Conservation (phyloP, 805 yeast genomes). For the Danielia oregonensis region DNA sequence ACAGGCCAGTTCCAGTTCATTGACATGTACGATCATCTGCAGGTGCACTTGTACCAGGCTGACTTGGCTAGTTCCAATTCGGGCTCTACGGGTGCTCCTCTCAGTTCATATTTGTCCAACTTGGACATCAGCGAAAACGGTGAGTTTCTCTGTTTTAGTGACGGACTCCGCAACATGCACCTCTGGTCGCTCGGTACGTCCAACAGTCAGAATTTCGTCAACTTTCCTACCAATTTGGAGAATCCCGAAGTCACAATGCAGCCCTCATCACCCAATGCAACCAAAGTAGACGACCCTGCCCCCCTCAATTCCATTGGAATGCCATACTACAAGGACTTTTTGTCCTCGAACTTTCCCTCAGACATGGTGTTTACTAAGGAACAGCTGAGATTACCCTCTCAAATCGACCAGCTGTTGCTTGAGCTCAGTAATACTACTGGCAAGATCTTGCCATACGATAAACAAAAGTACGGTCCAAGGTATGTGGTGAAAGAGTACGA, state of each 20-base stretch:
- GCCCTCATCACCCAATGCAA: slow-evolving; percentile 16
- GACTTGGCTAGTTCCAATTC: slow-evolving; percentile 33
- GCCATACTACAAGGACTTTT: slow-evolving; percentile 77
- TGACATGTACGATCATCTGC: slow-evolving; percentile 77
- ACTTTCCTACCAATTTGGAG: slow-evolving; percentile 42
- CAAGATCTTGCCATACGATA: slow-evolving; percentile 43
- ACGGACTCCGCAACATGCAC: slow-evolving; percentile 57
- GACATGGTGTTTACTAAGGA: slow-evolving; percentile 57
- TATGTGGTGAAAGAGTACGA: slow-evolving; percentile 45
- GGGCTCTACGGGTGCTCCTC: slow-evolving; percentile 4
- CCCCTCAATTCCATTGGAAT: slow-evolving; percentile 77
- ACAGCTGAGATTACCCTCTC: slow-evolving; percentile 55
- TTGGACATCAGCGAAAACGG: slow-evolving; percentile 67
- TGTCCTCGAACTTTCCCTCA: slow-evolving; percentile 78
- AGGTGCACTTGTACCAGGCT: slow-evolving; percentile 62
- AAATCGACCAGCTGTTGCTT: slow-evolving; percentile 47
- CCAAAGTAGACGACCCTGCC: slow-evolving; percentile 35
- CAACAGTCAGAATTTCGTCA: slow-evolving; percentile 30
- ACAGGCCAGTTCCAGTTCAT: slow-evolving; percentile 83
- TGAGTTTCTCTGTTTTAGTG: slow-evolving; percentile 69
- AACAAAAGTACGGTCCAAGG: slow-evolving; percentile 52
- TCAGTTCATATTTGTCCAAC: slow-evolving; percentile 35
- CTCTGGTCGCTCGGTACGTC: slow-evolving; percentile 55
- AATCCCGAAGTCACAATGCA: slow-evolving; percentile 46
- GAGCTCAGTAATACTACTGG: slow-evolving; percentile 1